Evolutionary conservation across 2,329 filamentous ascomycete species (phyloP).

Genomic region (Colletotrichum destructivum): DNA sequence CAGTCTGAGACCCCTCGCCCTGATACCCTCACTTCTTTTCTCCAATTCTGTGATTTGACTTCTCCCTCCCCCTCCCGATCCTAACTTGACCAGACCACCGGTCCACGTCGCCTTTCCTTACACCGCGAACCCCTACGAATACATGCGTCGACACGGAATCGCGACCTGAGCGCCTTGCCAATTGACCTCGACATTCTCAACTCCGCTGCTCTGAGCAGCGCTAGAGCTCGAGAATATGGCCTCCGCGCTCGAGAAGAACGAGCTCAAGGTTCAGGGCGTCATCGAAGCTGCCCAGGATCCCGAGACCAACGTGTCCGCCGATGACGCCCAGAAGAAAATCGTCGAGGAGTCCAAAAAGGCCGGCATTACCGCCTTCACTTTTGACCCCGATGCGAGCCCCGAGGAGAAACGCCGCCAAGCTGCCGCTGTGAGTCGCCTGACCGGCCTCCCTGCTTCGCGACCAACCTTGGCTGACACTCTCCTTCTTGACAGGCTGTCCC

Average conservation of each 20-base stretch:
- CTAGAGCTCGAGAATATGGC: constrained; percentile 46
- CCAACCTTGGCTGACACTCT: constrained; percentile 37
- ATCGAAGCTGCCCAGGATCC: constrained; percentile 84
- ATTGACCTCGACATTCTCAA: constrained; percentile 33
- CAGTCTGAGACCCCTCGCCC: constrained; percentile 36
- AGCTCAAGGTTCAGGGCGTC: constrained; percentile 87
- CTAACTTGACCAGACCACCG: constrained; percentile 11
- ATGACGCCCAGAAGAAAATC: constrained; percentile 81
- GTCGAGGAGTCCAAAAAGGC: constrained; percentile 84
- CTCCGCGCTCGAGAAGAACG: constrained; percentile 56
- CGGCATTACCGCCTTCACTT: constrained; percentile 85
- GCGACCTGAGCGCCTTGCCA: constrained; percentile 30
- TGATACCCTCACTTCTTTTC: constrained; percentile 29
- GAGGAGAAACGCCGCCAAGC: constrained; percentile 89
- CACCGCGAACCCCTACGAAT: constrained; percentile 11
- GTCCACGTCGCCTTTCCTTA: constrained; percentile 20
- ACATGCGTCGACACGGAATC: constrained; percentile 36
- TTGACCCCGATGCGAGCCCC: constrained; percentile 86
- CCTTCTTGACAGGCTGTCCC: constrained; percentile 69
- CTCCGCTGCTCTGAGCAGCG: constrained; percentile 36
- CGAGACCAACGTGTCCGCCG: constrained; percentile 75
- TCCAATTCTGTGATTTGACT: constrained; percentile 21
- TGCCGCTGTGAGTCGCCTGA: constrained; percentile 73
- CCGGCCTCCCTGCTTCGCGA: not conserved
- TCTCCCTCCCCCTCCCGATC: constrained; percentile 18